Conservation (phyloP, 164 flowering plant genomes). For the Litsea cubeba region DNA sequence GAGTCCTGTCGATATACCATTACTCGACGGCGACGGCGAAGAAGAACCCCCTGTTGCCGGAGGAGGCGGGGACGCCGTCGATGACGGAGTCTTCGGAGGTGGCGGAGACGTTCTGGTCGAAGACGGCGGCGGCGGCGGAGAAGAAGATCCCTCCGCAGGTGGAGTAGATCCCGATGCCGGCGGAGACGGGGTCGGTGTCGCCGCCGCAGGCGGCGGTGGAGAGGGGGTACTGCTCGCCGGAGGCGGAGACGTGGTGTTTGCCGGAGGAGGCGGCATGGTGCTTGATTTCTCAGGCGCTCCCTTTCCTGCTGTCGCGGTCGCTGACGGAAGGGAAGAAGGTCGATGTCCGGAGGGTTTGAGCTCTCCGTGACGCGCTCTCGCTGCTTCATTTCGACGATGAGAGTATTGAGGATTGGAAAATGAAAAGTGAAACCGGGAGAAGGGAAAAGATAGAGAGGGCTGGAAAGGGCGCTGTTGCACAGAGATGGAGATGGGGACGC, state of each 20-base stretch:
- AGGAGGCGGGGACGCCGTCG: constrained; percentile 15
- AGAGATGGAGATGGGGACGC: too few relatives aligned
- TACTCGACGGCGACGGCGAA: not conserved
- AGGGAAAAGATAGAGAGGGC: too few relatives aligned
- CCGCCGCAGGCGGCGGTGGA: constrained; percentile 1
- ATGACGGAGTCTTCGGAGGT: not conserved
- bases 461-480: too few relatives aligned
- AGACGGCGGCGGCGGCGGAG: constrained; percentile 5
- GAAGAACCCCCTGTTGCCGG: not conserved
- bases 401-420: too few relatives aligned
- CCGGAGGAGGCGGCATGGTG: constrained; percentile 19
- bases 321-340: too few relatives aligned
- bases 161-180: constrained; percentile 19
- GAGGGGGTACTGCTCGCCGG: constrained; percentile 11
- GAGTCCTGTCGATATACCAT: constrained; percentile 35
- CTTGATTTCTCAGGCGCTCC: too few relatives aligned
- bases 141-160: constrained; percentile 8
- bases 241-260: constrained; percentile 13
- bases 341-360: too few relatives aligned
- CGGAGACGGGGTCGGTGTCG: constrained; percentile 18
- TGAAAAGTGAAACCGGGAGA: too few relatives aligned
- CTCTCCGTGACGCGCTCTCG: too few relatives aligned
- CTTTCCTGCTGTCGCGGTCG: too few relatives aligned
- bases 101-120: constrained; percentile 17
- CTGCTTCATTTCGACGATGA: too few relatives aligned